phyloP scores from a whole-genome alignment of 176 grass and related monocot genomes.

The Oryza rufipogon region DNA sequence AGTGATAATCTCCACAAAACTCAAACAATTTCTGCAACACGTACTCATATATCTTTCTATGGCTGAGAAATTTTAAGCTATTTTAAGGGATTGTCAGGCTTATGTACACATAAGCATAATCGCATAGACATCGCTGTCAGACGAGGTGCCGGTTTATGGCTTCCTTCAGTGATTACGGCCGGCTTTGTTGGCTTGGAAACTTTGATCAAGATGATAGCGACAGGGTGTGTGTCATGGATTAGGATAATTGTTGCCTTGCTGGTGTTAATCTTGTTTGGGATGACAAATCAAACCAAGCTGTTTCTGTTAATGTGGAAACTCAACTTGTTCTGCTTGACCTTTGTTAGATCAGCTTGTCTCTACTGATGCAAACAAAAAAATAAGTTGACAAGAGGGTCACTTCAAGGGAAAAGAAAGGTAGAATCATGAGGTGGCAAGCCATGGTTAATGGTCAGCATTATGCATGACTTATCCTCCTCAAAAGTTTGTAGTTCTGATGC shows the following conservation, averaged over 20 bases:
- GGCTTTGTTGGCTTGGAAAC: constrained; percentile 22
- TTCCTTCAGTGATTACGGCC: constrained; percentile 31
- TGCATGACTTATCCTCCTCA: not conserved
- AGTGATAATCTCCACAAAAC: not conserved
- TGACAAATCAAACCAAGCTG: not conserved
- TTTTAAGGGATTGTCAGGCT: not conserved
- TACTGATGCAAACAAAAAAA: not conserved
- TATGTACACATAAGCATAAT: not conserved
- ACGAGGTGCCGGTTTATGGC: constrained; percentile 16
- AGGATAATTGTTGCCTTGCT: not conserved
- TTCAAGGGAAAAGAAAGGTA: not conserved
- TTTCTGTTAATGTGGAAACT: not conserved
- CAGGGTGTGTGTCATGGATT: not conserved
- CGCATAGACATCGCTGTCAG: not conserved
- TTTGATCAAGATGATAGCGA: constrained; percentile 22
- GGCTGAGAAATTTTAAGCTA: not conserved
- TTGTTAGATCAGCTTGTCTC: not conserved
- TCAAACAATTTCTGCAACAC: not conserved
- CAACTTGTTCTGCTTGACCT: constrained; percentile 16
- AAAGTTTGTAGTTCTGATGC: not conserved
- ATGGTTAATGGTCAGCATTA: not conserved
- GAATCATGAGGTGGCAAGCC: not conserved
- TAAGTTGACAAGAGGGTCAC: not conserved
- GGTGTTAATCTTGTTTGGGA: not conserved
- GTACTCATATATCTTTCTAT: not conserved